Percentiles rank a stretch among this genome's conserved stretches.
Evolutionary conservation across 1,284 basidiomycete genomes (phyloP).

Genomic region (Boletus mariae): DNA sequence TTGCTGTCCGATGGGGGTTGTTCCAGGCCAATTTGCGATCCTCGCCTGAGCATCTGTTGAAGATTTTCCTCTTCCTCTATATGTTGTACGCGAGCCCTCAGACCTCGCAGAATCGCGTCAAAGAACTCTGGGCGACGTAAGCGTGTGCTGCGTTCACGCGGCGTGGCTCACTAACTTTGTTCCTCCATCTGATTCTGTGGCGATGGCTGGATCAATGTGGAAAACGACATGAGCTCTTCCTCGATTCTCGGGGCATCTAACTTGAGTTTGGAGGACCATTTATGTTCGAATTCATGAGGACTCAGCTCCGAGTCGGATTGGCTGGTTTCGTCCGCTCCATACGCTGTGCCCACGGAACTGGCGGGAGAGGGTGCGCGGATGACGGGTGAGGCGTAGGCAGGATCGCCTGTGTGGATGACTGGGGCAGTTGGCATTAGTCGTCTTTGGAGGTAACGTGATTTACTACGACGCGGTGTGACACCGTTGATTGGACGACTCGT

Average conservation of each 20-base stretch:
- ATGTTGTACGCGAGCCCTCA: conserved; percentile 49
- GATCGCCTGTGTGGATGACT: conserved; percentile 33
- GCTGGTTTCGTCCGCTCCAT: conserved; percentile 58
- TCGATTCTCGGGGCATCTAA: conserved; percentile 31
- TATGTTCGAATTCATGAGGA: conserved; percentile 49
- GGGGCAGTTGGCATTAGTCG: conserved; percentile 27
- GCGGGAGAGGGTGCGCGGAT: conserved; percentile 66
- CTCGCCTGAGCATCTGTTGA: conserved; percentile 55
- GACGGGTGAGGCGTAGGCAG: conserved; percentile 62
- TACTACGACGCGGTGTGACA: conserved; percentile 31
- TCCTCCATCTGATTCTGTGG: conserved; percentile 32
- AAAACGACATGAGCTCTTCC: conserved; percentile 27
- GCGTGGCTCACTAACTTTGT: conserved; percentile 22
- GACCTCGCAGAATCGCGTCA: conserved; percentile 46
- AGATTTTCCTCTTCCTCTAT: conserved; percentile 67
- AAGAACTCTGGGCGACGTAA: conserved; percentile 35
- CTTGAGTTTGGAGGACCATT: conserved; percentile 43
- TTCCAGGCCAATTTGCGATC: conserved; percentile 51
- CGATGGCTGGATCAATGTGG: conserved; percentile 24
- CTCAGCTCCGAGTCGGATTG: conserved; percentile 52
- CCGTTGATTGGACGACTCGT: conserved; percentile 31
- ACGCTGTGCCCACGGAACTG: conserved; percentile 66
- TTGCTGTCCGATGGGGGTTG: conserved; percentile 51
- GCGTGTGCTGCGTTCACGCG: conserved; percentile 5
- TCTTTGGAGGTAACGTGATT: conserved; percentile 6